Percentiles rank a stretch among this genome's conserved stretches.
phyloP scores from a whole-genome alignment of 2,329 filamentous ascomycete genomes.

The Xylaria polymorpha region DNA sequence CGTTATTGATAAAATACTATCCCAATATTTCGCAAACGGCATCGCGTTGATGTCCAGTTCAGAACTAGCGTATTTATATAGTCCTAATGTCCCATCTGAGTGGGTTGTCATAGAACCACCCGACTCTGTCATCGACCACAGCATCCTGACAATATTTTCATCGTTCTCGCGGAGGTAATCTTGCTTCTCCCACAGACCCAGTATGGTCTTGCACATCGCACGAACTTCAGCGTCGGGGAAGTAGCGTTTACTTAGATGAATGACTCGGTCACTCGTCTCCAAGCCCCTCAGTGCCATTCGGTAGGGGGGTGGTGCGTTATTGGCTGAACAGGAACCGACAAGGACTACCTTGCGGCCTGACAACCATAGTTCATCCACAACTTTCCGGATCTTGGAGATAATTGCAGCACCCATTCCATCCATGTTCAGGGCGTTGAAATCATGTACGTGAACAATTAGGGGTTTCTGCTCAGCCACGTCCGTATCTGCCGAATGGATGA shows the following conservation, averaged over 20 bases:
- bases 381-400: slow-evolving; percentile 74
- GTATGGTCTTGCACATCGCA: not conserved
- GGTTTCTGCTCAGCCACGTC: slow-evolving; percentile 53
- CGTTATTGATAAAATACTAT: slow-evolving; percentile 41
- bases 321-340: slow-evolving; percentile 78
- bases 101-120: not conserved
- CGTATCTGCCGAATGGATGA: slow-evolving; percentile 62
- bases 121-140: slow-evolving; percentile 43
- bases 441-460: slow-evolving; percentile 81
- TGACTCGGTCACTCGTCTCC: slow-evolving; percentile 53
- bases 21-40: slow-evolving; percentile 32
- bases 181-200: slow-evolving; percentile 32
- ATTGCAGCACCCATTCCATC: slow-evolving; percentile 75
- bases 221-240: not conserved
- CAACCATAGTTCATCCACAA: slow-evolving; percentile 77
- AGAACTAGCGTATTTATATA: slow-evolving; percentile 26
- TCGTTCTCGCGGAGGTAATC: slow-evolving; percentile 48
- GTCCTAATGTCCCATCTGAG: slow-evolving; percentile 35
- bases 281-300: slow-evolving; percentile 54
- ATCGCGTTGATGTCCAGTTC: not conserved
- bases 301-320: slow-evolving; percentile 60
- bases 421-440: slow-evolving; percentile 81
- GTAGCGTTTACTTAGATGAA: slow-evolving; percentile 38
- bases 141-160: slow-evolving; percentile 45
- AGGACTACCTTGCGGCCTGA: slow-evolving; percentile 79